Base-by-base conservation (phyloP, 257 asterid genomes). In the Misopates orontium region DNA sequence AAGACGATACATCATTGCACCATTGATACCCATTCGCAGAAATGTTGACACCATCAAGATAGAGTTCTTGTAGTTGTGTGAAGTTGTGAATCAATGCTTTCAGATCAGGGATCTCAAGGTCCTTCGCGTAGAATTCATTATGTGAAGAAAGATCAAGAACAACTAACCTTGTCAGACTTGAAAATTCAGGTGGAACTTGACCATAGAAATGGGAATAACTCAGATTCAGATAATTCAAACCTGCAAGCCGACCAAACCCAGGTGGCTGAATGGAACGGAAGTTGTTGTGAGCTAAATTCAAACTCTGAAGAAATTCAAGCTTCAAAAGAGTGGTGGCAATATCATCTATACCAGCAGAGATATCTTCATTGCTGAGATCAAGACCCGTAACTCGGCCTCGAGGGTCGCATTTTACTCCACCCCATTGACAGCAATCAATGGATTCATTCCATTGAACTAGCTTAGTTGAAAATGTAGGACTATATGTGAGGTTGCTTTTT, bases 41-140 rank as follows among this genome's bases (percentile, higher is more conserved):
- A 7, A 84, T 61, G 60, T 86, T 74, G 28, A 80, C 88, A 19
- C 72, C 61, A 67, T 84, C 90, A 56, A 86, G 88, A 71, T 80
- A 69, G 70, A 84, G 72, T 12, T 84, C 85, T 53, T 56, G 76
- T 8, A 86, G 70, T 16, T 24, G 67, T 1, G 60, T 39, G 17
- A 64, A 75, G 54, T 67, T 76, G 16, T 44, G 71, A 68, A 79
- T 60, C 56, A 86, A 54, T 32, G 22, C 28, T 20, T 31, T 44
- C 40, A 86, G 69, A 67, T 78, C 69, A 17, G 87, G 86, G 52
- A 56, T 77, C 69, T 60, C 72, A 8, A 86, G 87, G 63, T n/a
- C n/a, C 8, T 32, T 14, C 72, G 54, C 0, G 68, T 12, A 19
- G 70, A n/a, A n/a, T n/a, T n/a, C 39, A 55, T 20, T 32, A 40